Evolutionary conservation across 768 basidiomycete genomes (phyloP), one percentile per base, ranked within the genome.

Genomic region (Sarcodon sp.): DNA sequence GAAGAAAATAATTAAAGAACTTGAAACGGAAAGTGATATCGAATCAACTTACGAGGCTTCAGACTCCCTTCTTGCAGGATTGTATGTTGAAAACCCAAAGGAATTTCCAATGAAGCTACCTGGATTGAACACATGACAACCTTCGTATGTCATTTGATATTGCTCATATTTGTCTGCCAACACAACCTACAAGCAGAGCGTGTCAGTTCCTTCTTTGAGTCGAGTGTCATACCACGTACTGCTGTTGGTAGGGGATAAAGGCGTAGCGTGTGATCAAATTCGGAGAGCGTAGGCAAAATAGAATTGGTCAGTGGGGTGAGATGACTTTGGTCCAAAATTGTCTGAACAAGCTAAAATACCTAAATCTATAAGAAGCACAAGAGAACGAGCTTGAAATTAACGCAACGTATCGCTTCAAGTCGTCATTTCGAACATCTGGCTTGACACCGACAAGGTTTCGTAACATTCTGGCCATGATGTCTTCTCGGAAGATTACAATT

Each of bases 61-160:
- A 0, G 92, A 93, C 58, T 87, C 83, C 37, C 77, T 65, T 50
- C 83, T 83, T 2, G 87, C 78, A 10, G 93, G 93, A 50, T 83
- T 87, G 56, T 93, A 99, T 3, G 90, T 87, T 9, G 86, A 89
- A 69, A 97, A 98, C 5, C 77, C 73, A 54, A 89, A 85, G 5
- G 83, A 75, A 44, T 77, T 83, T 4, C 87, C 80, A 11, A 91
- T 71, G 60, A 98, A 97, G 45, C 84, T 81, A 15, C 96, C 93
- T 0, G 96, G 96, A 61, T 99, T 99, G 72, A 98, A 92, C 27
- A 98, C 96, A 64, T 98, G 96, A 57, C 96, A 98, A 9, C 91
- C 91, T 50, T 93, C 92, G 62, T 99, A 99, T 1, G 93, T 98
- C 53, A 96, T 72, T 57, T 96, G 90, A 62, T 90, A 99, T 43